Evolutionary conservation across 2,329 filamentous ascomycete species (phyloP).

Genomic region (Trichophyton simii): DNA sequence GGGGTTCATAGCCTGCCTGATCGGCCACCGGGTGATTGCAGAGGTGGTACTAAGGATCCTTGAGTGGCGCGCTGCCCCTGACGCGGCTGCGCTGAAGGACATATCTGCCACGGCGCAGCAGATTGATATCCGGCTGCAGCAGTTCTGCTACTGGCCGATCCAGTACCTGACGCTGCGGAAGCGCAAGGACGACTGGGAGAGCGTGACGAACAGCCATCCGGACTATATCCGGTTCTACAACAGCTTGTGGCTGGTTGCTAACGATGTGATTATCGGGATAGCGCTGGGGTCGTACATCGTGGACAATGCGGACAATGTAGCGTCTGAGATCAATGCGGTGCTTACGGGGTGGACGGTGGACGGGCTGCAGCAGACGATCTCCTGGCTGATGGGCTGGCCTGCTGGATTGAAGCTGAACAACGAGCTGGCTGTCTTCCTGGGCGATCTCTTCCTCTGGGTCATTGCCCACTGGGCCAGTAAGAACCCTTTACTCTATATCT

Average conservation of each 20-base stretch:
- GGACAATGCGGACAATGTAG: slow-evolving; percentile 79
- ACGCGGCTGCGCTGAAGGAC: slow-evolving; percentile 79
- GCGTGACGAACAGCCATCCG: slow-evolving; percentile 84
- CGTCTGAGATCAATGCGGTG: slow-evolving; percentile 61
- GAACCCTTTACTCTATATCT: slow-evolving; percentile 19
- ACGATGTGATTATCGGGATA: slow-evolving; percentile 97
- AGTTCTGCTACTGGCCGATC: slow-evolving; percentile 98
- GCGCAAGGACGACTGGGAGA: slow-evolving; percentile 85
- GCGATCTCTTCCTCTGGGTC: slow-evolving; percentile 93
- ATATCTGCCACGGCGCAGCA: slow-evolving; percentile 94
- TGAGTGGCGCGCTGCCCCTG: slow-evolving; percentile 70
- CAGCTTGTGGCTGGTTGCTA: slow-evolving; percentile 93
- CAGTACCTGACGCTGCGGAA: slow-evolving; percentile 87
- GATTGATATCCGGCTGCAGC: slow-evolving; percentile 88
- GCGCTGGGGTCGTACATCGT: slow-evolving; percentile 94
- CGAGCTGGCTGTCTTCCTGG: slow-evolving; percentile 84
- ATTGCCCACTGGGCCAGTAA: slow-evolving; percentile 92
- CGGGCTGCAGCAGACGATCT: slow-evolving; percentile 75
- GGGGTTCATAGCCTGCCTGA: slow-evolving; percentile 62
- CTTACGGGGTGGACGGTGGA: slow-evolving; percentile 76
- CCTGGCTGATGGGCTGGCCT: slow-evolving; percentile 92
- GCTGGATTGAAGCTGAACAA: slow-evolving; percentile 91
- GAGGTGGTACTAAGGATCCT: slow-evolving; percentile 67
- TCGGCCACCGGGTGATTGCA: slow-evolving; percentile 66
- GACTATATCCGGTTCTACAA: slow-evolving; percentile 99